Evolutionary conservation across 805 yeast species (phyloP), one percentile per base, ranked within the genome.

Genomic region (Candida glaebosa): DNA sequence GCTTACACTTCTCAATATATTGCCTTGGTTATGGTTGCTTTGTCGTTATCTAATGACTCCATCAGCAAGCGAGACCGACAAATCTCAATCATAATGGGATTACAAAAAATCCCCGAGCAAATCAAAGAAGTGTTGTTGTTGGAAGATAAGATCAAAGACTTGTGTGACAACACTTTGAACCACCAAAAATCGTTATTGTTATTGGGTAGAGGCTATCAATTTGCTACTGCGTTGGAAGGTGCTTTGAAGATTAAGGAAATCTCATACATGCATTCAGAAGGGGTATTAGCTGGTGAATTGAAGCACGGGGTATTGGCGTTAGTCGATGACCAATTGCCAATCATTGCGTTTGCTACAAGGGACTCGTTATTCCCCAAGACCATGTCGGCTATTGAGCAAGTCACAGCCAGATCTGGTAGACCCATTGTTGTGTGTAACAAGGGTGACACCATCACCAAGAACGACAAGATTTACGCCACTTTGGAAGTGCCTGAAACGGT

Each of bases 1-100:
- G 99, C 99, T 20, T 93, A 93, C 73, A 93, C 99, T 5, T 93
- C 99, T 8, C 99, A 93, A 66, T 93, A 82, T 65, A 90, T 95
- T 64, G 98, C 99, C 0, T 73, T 93, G 49, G 97, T 91, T 3
- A 88, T 93, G 97, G 78, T 93, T 71, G 98, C 98, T 1, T 76
- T 93, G 41, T 87, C 91, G n/a, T 76, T 93, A 49, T 87, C 97
- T 8, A 95, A 89, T 57, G 98, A 93, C 65, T 79, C 91, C 45
- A 76, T 88, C 38, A 85, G 96, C 34, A 79, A 78, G 68, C 58
- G 74, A 34, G 73, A 70, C 36, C 87, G 99, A 67, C 93, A 91
- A 59, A 68, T 63, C 32, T 93, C 84, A 58, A 93, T 93, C 55
- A 88, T 93, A 49, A 81, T 80, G 48, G 98, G 96, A 20, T 77